Conservation (phyloP, 768 basidiomycete species). For the Solioccasus polychromus region DNA sequence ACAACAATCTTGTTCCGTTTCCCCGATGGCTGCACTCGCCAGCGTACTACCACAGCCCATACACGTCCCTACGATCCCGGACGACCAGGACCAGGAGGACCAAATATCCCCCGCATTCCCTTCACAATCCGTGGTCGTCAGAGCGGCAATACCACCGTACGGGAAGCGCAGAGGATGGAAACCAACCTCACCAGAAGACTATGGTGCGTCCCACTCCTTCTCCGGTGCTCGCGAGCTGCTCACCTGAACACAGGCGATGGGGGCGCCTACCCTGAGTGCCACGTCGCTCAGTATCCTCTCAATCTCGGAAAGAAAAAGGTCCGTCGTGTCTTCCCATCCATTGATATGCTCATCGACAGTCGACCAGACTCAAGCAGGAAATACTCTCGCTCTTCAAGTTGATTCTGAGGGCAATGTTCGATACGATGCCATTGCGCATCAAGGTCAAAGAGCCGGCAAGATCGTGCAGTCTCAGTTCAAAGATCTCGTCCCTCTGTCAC, state of each 20-base stretch:
- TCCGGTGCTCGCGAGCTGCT: background rate
- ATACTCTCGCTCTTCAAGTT: conserved; percentile 94
- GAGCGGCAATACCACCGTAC: conserved; percentile 71
- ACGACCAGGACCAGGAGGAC: conserved; percentile 68
- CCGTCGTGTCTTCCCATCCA: conserved; percentile 17
- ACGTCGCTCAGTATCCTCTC: conserved; percentile 94
- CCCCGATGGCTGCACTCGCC: conserved; percentile 59
- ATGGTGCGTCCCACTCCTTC: conserved; percentile 49
- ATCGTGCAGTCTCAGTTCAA: conserved; percentile 94
- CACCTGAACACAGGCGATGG: conserved; percentile 61
- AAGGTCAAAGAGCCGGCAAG: conserved; percentile 87
- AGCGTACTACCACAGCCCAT: conserved; percentile 71
- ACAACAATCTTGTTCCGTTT: conserved; percentile 21
- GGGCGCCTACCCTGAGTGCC: conserved; percentile 91
- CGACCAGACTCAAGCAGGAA: conserved; percentile 78
- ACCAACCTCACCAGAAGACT: conserved; percentile 79
- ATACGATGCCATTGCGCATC: conserved; percentile 95
- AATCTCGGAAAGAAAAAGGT: conserved; percentile 97
- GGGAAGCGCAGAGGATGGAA: conserved; percentile 86
- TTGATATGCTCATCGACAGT: conserved; percentile 1
- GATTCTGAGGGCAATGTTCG: conserved; percentile 95
- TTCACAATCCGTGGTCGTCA: conserved; percentile 44
- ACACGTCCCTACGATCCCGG: conserved; percentile 47
- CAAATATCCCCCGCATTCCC: conserved; percentile 32
- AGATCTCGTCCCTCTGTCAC: conserved; percentile 88